phyloP scores from a whole-genome alignment of 2,329 filamentous ascomycete genomes.

The Cladosporium cucumerinum region DNA sequence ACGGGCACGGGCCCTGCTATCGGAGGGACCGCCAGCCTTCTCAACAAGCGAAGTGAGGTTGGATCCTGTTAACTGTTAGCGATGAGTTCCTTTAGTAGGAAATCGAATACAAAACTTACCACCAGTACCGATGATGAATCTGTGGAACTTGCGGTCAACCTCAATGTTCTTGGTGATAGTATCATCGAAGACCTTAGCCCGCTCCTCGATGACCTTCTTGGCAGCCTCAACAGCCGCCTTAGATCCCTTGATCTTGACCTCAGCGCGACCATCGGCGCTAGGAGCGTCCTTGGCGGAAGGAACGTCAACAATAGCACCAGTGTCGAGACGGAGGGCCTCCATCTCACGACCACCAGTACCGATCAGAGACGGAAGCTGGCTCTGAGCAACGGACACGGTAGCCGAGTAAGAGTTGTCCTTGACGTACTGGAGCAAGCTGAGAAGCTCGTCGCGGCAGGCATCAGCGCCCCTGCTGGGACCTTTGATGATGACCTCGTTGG shows the following conservation, averaged over 20 bases:
- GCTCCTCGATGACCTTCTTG: constrained; percentile 84
- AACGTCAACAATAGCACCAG: constrained; percentile 87
- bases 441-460: constrained; percentile 84
- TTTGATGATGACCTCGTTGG: constrained; percentile 86
- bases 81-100: constrained; percentile 12
- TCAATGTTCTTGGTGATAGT: constrained; percentile 82
- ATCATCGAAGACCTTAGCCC: constrained; percentile 81
- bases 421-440: constrained; percentile 82
- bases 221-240: constrained; percentile 87
- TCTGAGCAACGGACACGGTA: constrained; percentile 80
- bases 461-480: constrained; percentile 92
- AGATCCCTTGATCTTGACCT: constrained; percentile 89
- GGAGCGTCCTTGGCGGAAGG: constrained; percentile 72
- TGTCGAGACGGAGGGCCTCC: constrained; percentile 80
- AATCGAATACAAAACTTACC: constrained; percentile 56
- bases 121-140: constrained; percentile 79
- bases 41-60: constrained; percentile 84
- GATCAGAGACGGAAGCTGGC: constrained; percentile 89
- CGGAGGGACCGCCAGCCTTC: constrained; percentile 83
- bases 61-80: constrained; percentile 60
- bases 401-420: constrained; percentile 81
- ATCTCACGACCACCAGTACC: constrained; percentile 86
- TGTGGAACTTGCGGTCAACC: constrained; percentile 92
- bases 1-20: constrained; percentile 76
- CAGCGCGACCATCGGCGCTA: constrained; percentile 65